Conservation (phyloP, 2,329 filamentous ascomycete genomes). For the Fusarium sp. region DNA sequence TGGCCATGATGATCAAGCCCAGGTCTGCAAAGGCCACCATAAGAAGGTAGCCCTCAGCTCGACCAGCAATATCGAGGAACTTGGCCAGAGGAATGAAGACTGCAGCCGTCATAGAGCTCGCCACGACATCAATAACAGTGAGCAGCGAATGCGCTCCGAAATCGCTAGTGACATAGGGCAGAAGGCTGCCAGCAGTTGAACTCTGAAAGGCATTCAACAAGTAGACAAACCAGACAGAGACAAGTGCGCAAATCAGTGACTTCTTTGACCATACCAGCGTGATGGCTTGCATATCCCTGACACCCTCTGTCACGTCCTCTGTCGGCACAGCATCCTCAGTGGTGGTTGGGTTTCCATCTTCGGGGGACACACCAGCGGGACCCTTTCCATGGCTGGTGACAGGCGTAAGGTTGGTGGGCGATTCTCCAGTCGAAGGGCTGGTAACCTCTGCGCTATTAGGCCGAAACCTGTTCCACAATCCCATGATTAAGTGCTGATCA, state of each 20-base stretch:
- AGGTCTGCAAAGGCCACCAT: slow-evolving; percentile 61
- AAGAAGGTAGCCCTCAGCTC: slow-evolving; percentile 67
- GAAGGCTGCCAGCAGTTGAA: slow-evolving; percentile 55
- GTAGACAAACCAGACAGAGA: slow-evolving; percentile 60
- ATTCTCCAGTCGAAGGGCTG: slow-evolving; percentile 10
- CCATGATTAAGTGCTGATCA: slow-evolving; percentile 15
- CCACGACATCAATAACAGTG: slow-evolving; percentile 64
- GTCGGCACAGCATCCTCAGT: neutral
- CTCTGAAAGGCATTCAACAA: slow-evolving; percentile 62
- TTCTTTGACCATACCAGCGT: slow-evolving; percentile 52
- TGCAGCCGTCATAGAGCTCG: slow-evolving; percentile 65
- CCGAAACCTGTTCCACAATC: slow-evolving; percentile 13
- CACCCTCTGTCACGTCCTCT: slow-evolving; percentile 44
- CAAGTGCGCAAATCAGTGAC: slow-evolving; percentile 49
- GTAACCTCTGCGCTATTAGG: neutral
- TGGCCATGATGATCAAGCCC: slow-evolving; percentile 71
- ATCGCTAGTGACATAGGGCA: slow-evolving; percentile 60
- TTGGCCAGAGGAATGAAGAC: slow-evolving; percentile 72
- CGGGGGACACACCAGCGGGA: slow-evolving; percentile 1
- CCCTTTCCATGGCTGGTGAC: slow-evolving; percentile 19
- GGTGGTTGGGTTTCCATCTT: slow-evolving; percentile 11
- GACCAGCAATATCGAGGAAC: slow-evolving; percentile 71
- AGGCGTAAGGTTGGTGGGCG: slow-evolving; percentile 4
- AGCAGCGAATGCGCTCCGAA: slow-evolving; percentile 66
- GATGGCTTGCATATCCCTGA: slow-evolving; percentile 52